Evolutionary conservation across 2,329 filamentous ascomycete genomes (phyloP), one percentile per base, ranked within the genome.

Genomic region (Camptophora hylomeconis): DNA sequence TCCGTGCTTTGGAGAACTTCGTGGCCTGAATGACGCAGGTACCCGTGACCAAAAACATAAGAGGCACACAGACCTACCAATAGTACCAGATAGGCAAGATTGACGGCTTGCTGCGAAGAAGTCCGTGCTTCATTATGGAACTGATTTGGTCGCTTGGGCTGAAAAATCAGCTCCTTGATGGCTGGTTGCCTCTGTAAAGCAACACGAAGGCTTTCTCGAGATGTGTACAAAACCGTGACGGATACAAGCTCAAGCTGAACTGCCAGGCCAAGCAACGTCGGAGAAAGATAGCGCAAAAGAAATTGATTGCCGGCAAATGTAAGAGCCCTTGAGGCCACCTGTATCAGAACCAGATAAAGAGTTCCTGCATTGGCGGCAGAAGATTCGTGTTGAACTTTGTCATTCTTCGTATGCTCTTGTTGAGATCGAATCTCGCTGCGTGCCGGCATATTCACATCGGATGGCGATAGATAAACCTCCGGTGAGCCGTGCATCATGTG

Each of bases 251-350:
- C 89, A 3, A 98, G 68, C 52, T 94, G 89, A 0, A 86, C 78
- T 2, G 86, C 79, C 4, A 92, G 65, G 5, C 87, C 89, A 1
- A 98, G 69, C 0, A 92, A 66, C 34, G 78, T 70, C 0, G 89
- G 86, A 1, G 84, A 92, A 24, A 95, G 62, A 50, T 80, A 87
- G 19, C 87, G 81, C 5, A 98, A 68, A 17, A 98, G 70, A 20
- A 92, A 53, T 54, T 98, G 87, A 57, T 95, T 98, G 49, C 89
- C 80, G 42, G 78, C 56, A 56, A 98, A 98, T 14, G 87, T 95
- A 39, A 92, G 61, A 31, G 77, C 75, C 36, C 87, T 78, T n/a
- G 87, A 94, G 24, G 67, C 67, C 39, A 98, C 65, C 56, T 95
- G 89, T 24, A 94, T 73, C 28, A 81, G 60, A 49, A 98, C 92